These are phyloP conservation scores for Starmerella powellii DNA, from an alignment of 805 yeast genomes.

Conservation along the genomic window DNA sequence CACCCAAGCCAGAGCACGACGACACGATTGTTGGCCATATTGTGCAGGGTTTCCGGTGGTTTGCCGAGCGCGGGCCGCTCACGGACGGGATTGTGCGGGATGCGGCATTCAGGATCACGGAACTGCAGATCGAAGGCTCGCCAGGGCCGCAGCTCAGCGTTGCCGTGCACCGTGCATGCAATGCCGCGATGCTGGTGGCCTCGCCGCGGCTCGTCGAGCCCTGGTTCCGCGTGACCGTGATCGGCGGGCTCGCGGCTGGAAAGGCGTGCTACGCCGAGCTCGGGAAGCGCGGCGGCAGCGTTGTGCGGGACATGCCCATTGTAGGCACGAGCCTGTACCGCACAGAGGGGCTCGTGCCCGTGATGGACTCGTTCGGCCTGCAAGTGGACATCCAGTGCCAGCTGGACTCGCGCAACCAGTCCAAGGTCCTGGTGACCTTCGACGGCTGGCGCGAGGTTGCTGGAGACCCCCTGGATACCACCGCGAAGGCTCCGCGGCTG, in stretches of 20 bases:
- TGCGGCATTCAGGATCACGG: constrained; percentile 59
- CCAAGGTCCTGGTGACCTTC: constrained; percentile 55
- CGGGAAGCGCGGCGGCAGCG: constrained; percentile 57
- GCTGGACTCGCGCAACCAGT: constrained; percentile 64
- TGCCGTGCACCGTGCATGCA: constrained; percentile 71
- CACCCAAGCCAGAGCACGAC: not conserved
- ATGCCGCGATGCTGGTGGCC: constrained; percentile 66
- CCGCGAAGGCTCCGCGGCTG: constrained; percentile 51
- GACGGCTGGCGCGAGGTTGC: constrained; percentile 65
- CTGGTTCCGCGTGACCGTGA: constrained; percentile 45
- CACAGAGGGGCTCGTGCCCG: constrained; percentile 61
- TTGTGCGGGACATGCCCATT: constrained; percentile 40
- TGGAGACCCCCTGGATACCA: constrained; percentile 77
- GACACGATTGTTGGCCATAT: not conserved
- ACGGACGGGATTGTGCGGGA: constrained; percentile 70
- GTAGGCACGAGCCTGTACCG: constrained; percentile 60
- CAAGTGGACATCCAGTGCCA: constrained; percentile 62
- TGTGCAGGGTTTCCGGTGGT: constrained; percentile 73
- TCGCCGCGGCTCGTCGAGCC: constrained; percentile 78
- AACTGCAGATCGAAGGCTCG: constrained; percentile 41
- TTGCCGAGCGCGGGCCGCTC: constrained; percentile 77
- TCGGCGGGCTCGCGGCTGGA: constrained; percentile 42
- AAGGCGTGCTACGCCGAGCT: constrained; percentile 41
- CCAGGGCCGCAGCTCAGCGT: constrained; percentile 60
- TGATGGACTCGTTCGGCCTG: constrained; percentile 79